Conservation (phyloP, 139 green algal species). For the Chlamydomonas sp. region DNA sequence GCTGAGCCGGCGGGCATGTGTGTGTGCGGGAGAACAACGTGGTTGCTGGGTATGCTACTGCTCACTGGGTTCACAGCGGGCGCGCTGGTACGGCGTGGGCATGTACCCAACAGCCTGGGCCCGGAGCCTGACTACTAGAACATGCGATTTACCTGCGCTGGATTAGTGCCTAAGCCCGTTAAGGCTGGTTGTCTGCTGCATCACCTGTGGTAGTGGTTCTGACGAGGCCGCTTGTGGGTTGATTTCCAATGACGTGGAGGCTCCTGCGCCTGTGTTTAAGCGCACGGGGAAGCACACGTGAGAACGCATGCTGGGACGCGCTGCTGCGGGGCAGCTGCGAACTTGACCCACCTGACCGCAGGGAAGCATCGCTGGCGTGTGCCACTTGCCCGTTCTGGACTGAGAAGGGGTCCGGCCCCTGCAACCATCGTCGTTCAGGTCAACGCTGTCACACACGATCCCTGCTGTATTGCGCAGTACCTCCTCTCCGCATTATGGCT, state of each 20-base stretch:
- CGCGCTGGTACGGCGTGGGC: neutral
- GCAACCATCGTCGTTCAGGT: neutral
- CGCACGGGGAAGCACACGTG: neutral
- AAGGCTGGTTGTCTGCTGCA: no score
- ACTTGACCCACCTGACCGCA: slow-evolving; percentile 4
- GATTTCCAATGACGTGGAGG: slow-evolving; percentile 26
- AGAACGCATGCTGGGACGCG: neutral
- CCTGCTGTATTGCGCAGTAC: no score
- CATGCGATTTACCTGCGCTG: no score
- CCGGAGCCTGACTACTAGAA: no score
- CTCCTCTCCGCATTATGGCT: no score
- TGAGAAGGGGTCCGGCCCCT: slow-evolving; percentile 1
- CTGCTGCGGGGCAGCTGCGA: neutral
- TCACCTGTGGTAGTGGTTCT: slow-evolving; percentile 18
- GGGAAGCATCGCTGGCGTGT: neutral
- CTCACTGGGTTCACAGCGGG: neutral
- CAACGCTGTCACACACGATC: no score
- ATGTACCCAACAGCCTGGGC: neutral
- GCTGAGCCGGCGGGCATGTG: slow-evolving; percentile 41
- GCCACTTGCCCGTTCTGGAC: slow-evolving; percentile 9
- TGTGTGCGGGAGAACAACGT: slow-evolving; percentile 9
- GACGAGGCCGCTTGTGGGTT: slow-evolving; percentile 1
- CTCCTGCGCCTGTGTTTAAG: neutral
- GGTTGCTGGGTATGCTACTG: neutral
- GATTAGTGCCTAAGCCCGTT: no score